phyloP scores from a whole-genome alignment of 495 filamentous ascomycete species.

The Trichoderma erinaceum region DNA sequence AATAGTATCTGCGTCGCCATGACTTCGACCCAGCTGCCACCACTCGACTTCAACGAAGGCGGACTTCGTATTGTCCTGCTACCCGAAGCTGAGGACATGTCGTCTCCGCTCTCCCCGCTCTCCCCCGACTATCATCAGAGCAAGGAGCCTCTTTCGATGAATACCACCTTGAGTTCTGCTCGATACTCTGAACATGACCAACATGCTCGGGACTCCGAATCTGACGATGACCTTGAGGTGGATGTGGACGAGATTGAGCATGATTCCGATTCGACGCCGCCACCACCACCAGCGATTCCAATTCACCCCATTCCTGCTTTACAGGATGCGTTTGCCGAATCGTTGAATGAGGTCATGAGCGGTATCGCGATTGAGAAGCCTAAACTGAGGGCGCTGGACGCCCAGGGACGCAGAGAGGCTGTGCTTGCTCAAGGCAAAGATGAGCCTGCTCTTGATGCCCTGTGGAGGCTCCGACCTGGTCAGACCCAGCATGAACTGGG shows the following conservation, averaged over 20 bases:
- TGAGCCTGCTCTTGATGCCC: conserved; percentile 53
- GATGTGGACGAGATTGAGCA: neutral
- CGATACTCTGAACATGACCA: neutral
- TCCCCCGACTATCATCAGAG: neutral
- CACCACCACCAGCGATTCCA: conserved; percentile 36
- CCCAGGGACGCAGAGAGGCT: conserved; percentile 59
- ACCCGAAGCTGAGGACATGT: neutral
- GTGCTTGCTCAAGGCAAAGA: conserved; percentile 61
- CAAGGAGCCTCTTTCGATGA: neutral
- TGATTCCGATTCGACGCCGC: conserved; percentile 16
- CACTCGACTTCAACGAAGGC: conserved; percentile 9
- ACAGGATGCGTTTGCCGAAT: conserved; percentile 92
- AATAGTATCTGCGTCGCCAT: neutral
- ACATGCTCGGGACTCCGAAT: conserved; percentile 5
- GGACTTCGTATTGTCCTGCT: conserved; percentile 14
- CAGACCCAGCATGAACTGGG: conserved; percentile 73
- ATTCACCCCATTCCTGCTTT: conserved; percentile 75
- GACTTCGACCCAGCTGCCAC: conserved; percentile 14
- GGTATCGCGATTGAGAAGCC: conserved; percentile 39
- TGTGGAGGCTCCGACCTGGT: conserved; percentile 65
- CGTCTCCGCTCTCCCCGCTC: neutral
- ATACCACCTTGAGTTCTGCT: conserved; percentile 1
- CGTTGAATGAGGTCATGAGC: conserved; percentile 64
- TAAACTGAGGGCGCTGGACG: conserved; percentile 51
- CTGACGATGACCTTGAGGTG: conserved; percentile 9